Percentiles rank a stretch among this genome's conserved stretches.
phyloP scores from a whole-genome alignment of 257 asterid species.

The Linaria vulgaris region DNA sequence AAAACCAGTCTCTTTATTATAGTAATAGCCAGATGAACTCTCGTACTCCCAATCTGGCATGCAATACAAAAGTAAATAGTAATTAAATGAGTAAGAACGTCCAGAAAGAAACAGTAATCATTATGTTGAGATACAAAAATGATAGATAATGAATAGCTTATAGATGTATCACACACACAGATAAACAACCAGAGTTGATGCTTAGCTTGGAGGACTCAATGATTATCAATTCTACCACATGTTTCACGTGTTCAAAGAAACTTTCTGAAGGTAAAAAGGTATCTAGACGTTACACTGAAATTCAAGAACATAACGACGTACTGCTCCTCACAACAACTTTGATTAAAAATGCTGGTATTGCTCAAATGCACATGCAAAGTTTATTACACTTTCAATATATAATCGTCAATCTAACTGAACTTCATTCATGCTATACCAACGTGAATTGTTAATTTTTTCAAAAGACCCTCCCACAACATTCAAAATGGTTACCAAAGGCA shows the following conservation, averaged over 20 bases:
- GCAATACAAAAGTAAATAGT: neutral
- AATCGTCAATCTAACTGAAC: no score
- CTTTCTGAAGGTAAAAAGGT: neutral
- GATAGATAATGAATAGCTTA: neutral
- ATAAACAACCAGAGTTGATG: neutral
- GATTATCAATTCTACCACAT: constrained; percentile 1
- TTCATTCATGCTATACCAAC: no score
- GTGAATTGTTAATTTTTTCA: neutral
- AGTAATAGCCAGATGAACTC: constrained; percentile 78
- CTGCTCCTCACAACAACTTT: constrained; percentile 11
- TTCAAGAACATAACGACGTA: neutral
- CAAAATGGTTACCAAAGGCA: neutral
- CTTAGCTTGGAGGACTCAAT: neutral
- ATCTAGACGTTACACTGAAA: constrained; percentile 1
- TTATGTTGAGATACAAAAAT: neutral
- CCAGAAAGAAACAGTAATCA: constrained; percentile 1
- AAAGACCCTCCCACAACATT: constrained; percentile 4
- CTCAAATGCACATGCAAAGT: neutral
- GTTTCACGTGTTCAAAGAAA: neutral
- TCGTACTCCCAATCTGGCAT: constrained; percentile 83
- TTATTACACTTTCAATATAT: no score
- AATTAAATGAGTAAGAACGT: neutral
- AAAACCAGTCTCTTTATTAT: constrained; percentile 52
- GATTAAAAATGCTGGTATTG: constrained; percentile 2
- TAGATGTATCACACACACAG: no score